Conservation (phyloP, 768 basidiomycete species). For the Krasilnikovozyma curviuscula region DNA sequence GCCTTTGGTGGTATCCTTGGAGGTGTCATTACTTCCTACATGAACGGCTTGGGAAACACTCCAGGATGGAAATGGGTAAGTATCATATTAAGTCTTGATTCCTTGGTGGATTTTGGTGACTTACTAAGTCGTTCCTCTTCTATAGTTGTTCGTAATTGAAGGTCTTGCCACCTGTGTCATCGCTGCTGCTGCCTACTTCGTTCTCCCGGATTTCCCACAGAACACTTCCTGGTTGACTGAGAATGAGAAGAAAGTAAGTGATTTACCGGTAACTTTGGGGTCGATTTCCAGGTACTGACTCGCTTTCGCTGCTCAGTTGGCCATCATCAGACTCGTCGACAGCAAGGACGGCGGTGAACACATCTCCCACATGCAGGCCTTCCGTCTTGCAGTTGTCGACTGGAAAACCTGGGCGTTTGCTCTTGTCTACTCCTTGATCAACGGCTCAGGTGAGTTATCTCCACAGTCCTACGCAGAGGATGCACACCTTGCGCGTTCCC, state of each 20-base stretch:
- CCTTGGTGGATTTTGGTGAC: no score
- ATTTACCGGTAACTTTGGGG: no score
- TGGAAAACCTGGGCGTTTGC: conserved; percentile 22
- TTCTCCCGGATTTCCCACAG: no score
- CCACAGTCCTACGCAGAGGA: no score
- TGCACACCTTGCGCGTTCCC: no score
- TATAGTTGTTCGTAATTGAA: conserved; percentile 25
- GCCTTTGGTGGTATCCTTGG: conserved; percentile 26
- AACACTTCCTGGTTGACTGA: conserved; percentile 19
- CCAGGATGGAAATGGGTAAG: conserved; percentile 25
- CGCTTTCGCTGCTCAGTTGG: no score
- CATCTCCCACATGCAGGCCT: conserved; percentile 17
- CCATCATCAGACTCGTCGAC: conserved; percentile 13
- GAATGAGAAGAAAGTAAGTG: conserved; percentile 1
- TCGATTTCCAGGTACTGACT: no score
- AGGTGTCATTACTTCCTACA: conserved; percentile 22
- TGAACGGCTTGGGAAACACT: conserved; percentile 18
- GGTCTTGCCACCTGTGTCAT: conserved; percentile 19
- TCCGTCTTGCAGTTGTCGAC: conserved; percentile 19
- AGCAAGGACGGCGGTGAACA: conserved; percentile 13
- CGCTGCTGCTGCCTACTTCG: conserved; percentile 17
- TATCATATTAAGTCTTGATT: background rate
- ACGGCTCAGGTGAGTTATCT: no score
- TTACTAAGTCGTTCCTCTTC: no score
- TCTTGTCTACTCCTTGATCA: conserved; percentile 22